phyloP scores from a whole-genome alignment of 805 yeast genomes.

The Candida palmyrensis region DNA sequence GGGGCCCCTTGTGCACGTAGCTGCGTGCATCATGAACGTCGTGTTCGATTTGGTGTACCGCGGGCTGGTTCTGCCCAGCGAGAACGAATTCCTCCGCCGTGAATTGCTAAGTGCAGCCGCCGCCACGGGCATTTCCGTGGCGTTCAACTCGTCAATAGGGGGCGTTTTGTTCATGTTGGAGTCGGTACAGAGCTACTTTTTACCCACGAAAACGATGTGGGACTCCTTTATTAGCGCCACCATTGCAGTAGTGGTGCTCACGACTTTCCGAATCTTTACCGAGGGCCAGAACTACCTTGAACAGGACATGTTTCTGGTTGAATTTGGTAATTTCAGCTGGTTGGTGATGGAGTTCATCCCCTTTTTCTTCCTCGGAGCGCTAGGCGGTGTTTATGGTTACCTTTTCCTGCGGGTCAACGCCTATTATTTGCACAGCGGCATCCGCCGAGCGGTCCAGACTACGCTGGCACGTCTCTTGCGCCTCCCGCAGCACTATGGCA shows the following conservation, averaged over 20 bases:
- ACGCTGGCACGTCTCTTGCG: conserved; percentile 16
- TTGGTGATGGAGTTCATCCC: conserved; percentile 65
- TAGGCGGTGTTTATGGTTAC: conserved; percentile 67
- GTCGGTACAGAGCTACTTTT: conserved; percentile 58
- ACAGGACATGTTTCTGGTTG: conserved; percentile 54
- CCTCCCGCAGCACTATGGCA: conserved; percentile 14
- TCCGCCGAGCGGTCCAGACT: conserved; percentile 27
- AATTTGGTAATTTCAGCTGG: conserved; percentile 69
- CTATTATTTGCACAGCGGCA: conserved; percentile 15
- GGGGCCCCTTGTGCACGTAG: conserved; percentile 80
- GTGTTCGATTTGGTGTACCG: conserved; percentile 25
- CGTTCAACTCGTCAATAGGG: conserved; percentile 84
- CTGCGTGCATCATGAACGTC: conserved; percentile 51
- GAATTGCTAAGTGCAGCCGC: conserved; percentile 70
- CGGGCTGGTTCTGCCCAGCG: conserved; percentile 27
- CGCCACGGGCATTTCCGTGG: conserved; percentile 81
- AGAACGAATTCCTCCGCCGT: conserved; percentile 44
- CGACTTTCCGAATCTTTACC: conserved; percentile 34
- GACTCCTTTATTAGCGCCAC: conserved; percentile 77
- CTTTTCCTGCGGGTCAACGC: conserved; percentile 46
- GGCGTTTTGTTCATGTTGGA: conserved; percentile 80
- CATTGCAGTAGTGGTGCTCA: conserved; percentile 57
- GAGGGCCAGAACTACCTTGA: conserved; percentile 38
- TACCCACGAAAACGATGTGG: conserved; percentile 70
- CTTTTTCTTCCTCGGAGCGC: conserved; percentile 61